Percentiles rank a stretch among this genome's conserved stretches.
phyloP scores from a whole-genome alignment of 1,284 basidiomycete species.

The Ustilago vetiveriae region DNA sequence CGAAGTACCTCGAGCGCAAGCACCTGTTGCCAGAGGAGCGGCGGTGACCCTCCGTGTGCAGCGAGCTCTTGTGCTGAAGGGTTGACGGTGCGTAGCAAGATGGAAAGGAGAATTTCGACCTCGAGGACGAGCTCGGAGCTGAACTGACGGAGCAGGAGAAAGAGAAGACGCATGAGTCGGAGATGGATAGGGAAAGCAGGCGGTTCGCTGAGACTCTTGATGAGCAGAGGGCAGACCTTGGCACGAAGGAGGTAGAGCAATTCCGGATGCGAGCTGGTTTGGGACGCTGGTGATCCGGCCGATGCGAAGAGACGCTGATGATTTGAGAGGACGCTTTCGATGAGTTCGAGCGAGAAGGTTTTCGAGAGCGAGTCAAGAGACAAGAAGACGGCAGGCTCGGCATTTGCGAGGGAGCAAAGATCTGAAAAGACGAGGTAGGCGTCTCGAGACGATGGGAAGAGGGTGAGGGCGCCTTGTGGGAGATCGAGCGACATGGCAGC shows the following conservation, averaged over 20 bases:
- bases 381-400: slow-evolving; percentile 81
- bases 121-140: slow-evolving; percentile 73
- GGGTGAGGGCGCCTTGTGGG: slow-evolving; percentile 59
- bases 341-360: slow-evolving; percentile 92
- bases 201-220: slow-evolving; percentile 77
- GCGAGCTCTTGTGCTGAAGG: slow-evolving; percentile 31
- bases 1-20: slow-evolving; percentile 61
- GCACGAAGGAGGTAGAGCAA: slow-evolving; percentile 84
- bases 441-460: slow-evolving; percentile 84
- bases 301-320: slow-evolving; percentile 81
- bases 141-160: slow-evolving; percentile 91
- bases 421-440: slow-evolving; percentile 75
- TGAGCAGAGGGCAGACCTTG: slow-evolving; percentile 87
- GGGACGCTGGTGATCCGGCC: not conserved
- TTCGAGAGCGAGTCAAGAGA: slow-evolving; percentile 85
- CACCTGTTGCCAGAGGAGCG: slow-evolving; percentile 60
- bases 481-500: slow-evolving; percentile 58
- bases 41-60: slow-evolving; percentile 29
- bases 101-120: slow-evolving; percentile 65
- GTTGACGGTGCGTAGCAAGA: slow-evolving; percentile 52
- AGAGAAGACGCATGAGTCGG: slow-evolving; percentile 89
- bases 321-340: slow-evolving; percentile 95
- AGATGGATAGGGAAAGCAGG: slow-evolving; percentile 87
- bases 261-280: slow-evolving; percentile 73
- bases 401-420: slow-evolving; percentile 62